Conservation (phyloP, 306 rosid species). For the Pyrus communis region DNA sequence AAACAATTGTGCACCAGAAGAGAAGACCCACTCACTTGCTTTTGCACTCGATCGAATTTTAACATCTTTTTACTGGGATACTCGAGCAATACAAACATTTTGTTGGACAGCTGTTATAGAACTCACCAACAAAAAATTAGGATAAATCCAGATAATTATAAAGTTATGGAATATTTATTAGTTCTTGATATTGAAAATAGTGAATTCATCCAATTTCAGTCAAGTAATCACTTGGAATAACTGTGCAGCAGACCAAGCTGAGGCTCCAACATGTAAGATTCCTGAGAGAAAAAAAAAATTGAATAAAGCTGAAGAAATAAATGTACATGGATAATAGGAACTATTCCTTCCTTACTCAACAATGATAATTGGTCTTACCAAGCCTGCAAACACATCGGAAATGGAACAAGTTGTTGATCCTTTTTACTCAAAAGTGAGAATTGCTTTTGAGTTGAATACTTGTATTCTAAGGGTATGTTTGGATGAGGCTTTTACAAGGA, state of each 20-base stretch:
- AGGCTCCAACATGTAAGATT: neutral
- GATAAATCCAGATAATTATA: no score
- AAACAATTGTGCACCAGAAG: neutral
- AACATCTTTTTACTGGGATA: neutral
- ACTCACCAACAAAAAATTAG: no score
- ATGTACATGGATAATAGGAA: neutral
- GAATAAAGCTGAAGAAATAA: neutral
- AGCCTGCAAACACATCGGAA: neutral
- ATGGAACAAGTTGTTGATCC: neutral
- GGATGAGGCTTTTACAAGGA: no score
- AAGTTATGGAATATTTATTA: no score
- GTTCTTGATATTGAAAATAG: neutral
- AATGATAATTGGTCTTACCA: neutral
- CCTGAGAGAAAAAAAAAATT: neutral
- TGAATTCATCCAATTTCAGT: neutral
- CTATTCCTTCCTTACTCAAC: neutral
- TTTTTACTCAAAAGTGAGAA: no score
- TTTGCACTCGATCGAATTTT: neutral
- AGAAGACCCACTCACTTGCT: neutral
- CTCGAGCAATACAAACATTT: neutral
- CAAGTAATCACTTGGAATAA: neutral
- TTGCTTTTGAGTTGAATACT: no score
- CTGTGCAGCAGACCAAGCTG: neutral
- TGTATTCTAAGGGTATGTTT: no score
- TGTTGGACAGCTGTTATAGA: neutral